Conservation (phyloP, 2,329 filamentous ascomycete genomes). For the Colletotrichum sansevieriae region DNA sequence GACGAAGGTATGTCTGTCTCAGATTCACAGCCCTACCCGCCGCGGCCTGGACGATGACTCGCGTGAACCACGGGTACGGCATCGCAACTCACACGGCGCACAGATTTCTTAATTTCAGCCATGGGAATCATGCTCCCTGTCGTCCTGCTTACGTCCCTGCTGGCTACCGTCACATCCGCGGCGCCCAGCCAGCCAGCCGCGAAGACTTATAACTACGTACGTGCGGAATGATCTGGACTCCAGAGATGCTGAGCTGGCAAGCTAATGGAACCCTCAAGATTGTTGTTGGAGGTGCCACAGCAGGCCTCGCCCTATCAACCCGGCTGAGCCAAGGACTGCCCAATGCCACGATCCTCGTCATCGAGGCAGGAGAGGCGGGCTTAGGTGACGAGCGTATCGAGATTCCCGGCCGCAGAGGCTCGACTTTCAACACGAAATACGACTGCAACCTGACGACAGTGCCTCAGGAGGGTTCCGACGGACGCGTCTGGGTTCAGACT, state of each 20-base stretch:
- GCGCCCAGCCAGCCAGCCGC: neutral
- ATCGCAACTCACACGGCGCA: neutral
- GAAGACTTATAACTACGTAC: conserved; percentile 21
- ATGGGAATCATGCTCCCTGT: conserved; percentile 19
- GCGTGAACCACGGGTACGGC: neutral
- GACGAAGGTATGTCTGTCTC: neutral
- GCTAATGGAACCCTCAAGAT: conserved; percentile 19
- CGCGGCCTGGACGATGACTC: neutral
- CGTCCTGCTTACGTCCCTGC: neutral
- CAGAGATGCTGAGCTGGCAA: neutral
- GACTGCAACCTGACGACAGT: conserved; percentile 57
- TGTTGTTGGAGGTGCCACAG: conserved; percentile 40
- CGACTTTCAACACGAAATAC: conserved; percentile 43
- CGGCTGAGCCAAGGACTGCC: conserved; percentile 43
- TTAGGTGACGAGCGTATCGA: conserved; percentile 45
- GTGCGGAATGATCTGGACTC: neutral
- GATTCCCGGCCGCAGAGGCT: conserved; percentile 46
- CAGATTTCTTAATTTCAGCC: neutral
- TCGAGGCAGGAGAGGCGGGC: conserved; percentile 48
- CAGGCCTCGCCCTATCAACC: conserved; percentile 34
- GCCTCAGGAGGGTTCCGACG: conserved; percentile 53
- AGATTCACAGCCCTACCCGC: conserved; percentile 22
- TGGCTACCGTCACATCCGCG: conserved; percentile 2
- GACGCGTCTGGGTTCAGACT: conserved; percentile 53
- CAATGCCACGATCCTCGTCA: conserved; percentile 45